Percentiles rank a stretch among this genome's conserved stretches.
phyloP scores from a whole-genome alignment of 768 basidiomycete genomes.

The Macrocybe gigantea region DNA sequence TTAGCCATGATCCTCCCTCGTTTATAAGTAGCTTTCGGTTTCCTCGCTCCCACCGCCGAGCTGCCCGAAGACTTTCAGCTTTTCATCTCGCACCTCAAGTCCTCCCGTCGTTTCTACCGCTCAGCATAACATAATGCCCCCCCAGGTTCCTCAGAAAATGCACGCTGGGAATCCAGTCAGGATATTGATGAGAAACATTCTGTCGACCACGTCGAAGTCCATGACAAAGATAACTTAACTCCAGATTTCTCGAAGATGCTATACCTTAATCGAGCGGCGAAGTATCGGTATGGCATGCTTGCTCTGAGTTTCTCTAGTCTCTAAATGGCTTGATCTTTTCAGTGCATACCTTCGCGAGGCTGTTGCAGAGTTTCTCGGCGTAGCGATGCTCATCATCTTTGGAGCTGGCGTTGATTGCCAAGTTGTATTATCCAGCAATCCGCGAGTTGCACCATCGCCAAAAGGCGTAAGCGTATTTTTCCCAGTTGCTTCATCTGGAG shows the following conservation, averaged over 20 bases:
- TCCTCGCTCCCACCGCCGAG: too few species aligned
- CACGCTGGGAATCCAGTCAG: too few species aligned
- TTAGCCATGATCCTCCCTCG: too few species aligned
- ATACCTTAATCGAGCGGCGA: constrained; percentile 51
- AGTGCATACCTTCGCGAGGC: constrained; percentile 50
- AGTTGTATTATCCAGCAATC: constrained; percentile 40
- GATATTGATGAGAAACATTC: too few species aligned
- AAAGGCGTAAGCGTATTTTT: constrained; percentile 45
- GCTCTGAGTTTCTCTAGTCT: not conserved
- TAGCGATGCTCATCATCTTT: constrained; percentile 52
- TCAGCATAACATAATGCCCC: too few species aligned
- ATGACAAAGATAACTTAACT: constrained; percentile 19
- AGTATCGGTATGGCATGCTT: constrained; percentile 38
- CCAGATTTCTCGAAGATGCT: constrained; percentile 14
- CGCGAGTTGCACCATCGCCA: constrained; percentile 36
- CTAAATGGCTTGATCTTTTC: not conserved
- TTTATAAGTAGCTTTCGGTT: too few species aligned
- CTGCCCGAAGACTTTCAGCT: too few species aligned
- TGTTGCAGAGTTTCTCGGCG: constrained; percentile 59
- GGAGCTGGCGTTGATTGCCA: constrained; percentile 57
- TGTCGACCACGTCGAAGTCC: not conserved
- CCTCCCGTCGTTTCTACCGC: too few species aligned
- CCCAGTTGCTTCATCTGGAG: not conserved
- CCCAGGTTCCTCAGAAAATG: too few species aligned
- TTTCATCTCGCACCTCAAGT: too few species aligned